These are phyloP conservation scores for Vitis hybrid DNA, from an alignment of 177 flowering plant genomes.

Conservation along the genomic window DNA sequence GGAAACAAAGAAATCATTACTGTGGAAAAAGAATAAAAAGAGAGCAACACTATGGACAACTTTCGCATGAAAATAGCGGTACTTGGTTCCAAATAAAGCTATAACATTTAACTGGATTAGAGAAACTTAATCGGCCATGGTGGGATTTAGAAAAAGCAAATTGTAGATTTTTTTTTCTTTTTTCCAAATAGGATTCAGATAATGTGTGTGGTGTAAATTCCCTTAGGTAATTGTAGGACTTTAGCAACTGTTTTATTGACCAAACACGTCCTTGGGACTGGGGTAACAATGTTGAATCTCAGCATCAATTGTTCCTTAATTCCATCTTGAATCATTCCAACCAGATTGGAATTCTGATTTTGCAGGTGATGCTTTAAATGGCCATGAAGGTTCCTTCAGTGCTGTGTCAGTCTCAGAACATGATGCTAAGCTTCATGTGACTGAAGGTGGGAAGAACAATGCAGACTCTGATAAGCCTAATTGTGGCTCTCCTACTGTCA, in stretches of 20 bases:
- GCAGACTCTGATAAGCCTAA: conserved; percentile 23
- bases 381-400: conserved; percentile 9
- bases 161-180: too few species aligned
- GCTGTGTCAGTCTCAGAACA: conserved; percentile 13
- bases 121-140: too few species aligned
- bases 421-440: conserved; percentile 7
- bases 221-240: not conserved
- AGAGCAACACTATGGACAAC: too few species aligned
- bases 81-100: too few species aligned
- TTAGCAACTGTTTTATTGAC: not conserved
- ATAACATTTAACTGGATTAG: too few species aligned
- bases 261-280: not conserved
- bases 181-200: too few species aligned
- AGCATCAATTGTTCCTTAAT: not conserved
- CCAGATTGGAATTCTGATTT: not conserved
- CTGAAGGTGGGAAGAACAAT: conserved; percentile 15
- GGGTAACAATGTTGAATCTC: not conserved
- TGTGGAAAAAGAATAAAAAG: too few species aligned
- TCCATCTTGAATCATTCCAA: not conserved
- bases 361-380: conserved; percentile 26
- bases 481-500: conserved; percentile 21
- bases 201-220: not conserved
- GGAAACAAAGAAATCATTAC: too few species aligned
- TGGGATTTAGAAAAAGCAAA: too few species aligned
- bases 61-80: too few species aligned